These are phyloP conservation scores for Cymbidium sinense DNA, from an alignment of 106 monocot genomes.

Conservation along the genomic window DNA sequence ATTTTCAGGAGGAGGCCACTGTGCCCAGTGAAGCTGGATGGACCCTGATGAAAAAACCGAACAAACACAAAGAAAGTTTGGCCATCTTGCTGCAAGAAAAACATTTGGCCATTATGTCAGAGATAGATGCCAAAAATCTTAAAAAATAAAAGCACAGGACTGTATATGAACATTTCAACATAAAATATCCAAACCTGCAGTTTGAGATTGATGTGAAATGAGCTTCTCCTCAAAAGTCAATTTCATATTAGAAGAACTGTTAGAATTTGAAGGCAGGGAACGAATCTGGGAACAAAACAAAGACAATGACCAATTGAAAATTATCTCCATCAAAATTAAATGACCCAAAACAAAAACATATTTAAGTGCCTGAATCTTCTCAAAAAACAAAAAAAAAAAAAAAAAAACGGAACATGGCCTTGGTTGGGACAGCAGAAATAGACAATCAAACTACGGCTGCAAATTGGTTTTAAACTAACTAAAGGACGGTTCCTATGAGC, in stretches of 20 bases:
- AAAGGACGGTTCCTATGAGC: neutral
- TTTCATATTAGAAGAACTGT: slow-evolving; percentile 42
- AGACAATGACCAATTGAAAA: neutral
- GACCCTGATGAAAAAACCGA: slow-evolving; percentile 99
- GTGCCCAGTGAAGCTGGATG: slow-evolving; percentile 95
- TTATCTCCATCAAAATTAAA: neutral
- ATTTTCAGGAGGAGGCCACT: slow-evolving; percentile 68
- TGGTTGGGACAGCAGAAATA: neutral
- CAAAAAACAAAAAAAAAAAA: neutral
- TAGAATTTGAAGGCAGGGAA: slow-evolving; percentile 76
- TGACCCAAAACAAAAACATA: neutral
- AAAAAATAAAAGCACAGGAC: neutral
- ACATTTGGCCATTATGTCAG: neutral
- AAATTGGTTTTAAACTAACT: neutral
- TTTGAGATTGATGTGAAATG: slow-evolving; percentile 64
- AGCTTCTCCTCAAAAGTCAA: slow-evolving; percentile 77
- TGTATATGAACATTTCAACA: neutral
- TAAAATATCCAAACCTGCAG: slow-evolving; percentile 42
- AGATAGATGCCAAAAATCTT: neutral
- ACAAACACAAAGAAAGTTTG: slow-evolving; percentile 90
- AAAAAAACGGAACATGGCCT: neutral
- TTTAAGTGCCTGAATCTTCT: neutral
- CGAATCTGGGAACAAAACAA: slow-evolving; percentile 44
- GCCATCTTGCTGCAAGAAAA: slow-evolving; percentile 76
- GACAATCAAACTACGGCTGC: neutral